phyloP scores from a whole-genome alignment of 2,329 filamentous ascomycete species.

The Knufia fluminis region DNA sequence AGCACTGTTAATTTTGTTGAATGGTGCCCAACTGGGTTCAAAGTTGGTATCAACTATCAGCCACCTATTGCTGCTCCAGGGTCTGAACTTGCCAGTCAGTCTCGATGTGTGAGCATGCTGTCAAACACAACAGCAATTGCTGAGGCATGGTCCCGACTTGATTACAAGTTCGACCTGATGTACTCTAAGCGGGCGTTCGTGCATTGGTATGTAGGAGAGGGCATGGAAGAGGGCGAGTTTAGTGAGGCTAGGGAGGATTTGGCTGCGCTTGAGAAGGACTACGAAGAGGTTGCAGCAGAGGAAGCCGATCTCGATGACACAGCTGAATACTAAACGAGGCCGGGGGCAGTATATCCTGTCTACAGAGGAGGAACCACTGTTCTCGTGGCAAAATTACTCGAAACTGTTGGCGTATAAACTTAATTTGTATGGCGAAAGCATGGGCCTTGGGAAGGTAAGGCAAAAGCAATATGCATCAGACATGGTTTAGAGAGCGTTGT shows the following conservation, averaged over 20 bases:
- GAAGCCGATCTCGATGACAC: constrained; percentile 36
- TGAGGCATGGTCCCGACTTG: constrained; percentile 55
- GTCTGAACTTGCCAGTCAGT: constrained; percentile 45
- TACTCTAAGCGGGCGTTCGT: constrained; percentile 61
- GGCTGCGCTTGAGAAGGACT: constrained; percentile 76
- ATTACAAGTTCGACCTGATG: constrained; percentile 63
- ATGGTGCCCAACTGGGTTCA: constrained; percentile 62
- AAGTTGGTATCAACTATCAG: constrained; percentile 60
- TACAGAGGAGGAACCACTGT: too few relatives aligned
- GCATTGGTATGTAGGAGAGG: constrained; percentile 74
- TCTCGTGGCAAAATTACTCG: too few relatives aligned
- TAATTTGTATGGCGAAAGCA: too few relatives aligned
- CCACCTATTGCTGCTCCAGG: constrained; percentile 42
- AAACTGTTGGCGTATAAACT: too few relatives aligned
- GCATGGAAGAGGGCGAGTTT: constrained; percentile 90
- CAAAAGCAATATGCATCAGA: too few relatives aligned
- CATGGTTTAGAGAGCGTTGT: too few relatives aligned
- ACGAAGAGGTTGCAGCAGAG: constrained; percentile 74
- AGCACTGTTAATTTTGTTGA: constrained; percentile 57
- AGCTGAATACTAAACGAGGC: background rate
- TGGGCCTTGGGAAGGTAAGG: too few relatives aligned
- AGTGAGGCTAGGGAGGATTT: constrained; percentile 79
- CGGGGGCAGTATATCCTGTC: background rate
- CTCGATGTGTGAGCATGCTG: constrained; percentile 52
- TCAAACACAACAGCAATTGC: constrained; percentile 59